Conservation (phyloP, 768 basidiomycete species). For the Calocybe cyanea region DNA sequence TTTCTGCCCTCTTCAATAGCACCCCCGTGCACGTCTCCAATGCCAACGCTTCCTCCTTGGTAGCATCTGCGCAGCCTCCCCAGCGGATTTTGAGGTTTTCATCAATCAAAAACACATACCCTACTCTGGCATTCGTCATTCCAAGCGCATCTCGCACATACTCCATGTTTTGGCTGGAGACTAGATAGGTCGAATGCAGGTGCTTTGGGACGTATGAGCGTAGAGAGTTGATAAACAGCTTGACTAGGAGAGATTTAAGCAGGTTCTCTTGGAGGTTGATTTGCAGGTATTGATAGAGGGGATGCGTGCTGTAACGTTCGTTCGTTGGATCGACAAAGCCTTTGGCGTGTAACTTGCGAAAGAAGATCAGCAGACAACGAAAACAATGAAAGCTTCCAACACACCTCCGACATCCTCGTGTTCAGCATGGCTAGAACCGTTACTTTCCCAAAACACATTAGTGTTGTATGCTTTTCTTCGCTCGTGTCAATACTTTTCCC, state of each 20-base stretch:
- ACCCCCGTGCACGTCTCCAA: slow-evolving; percentile 69
- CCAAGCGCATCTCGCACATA: slow-evolving; percentile 82
- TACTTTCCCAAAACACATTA: slow-evolving; percentile 70
- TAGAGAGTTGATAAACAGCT: slow-evolving; percentile 75
- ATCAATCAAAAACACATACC: slow-evolving; percentile 91
- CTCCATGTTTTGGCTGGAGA: slow-evolving; percentile 83
- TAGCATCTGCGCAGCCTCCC: slow-evolving; percentile 89
- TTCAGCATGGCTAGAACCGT: slow-evolving; percentile 81
- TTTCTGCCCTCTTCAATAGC: slow-evolving; percentile 55
- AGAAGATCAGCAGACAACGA: no score
- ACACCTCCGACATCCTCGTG: slow-evolving; percentile 84
- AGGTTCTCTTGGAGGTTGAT: slow-evolving; percentile 95
- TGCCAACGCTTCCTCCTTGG: slow-evolving; percentile 62
- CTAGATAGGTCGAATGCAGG: slow-evolving; percentile 68
- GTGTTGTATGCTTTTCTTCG: slow-evolving; percentile 66
- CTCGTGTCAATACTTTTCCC: slow-evolving; percentile 64
- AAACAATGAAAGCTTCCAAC: not conserved
- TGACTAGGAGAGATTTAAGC: slow-evolving; percentile 87
- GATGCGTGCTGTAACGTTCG: slow-evolving; percentile 45
- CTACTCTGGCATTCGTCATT: slow-evolving; percentile 85
- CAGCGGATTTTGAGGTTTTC: slow-evolving; percentile 81
- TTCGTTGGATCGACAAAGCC: slow-evolving; percentile 64
- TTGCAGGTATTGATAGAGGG: slow-evolving; percentile 71
- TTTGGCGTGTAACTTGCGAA: slow-evolving; percentile 66
- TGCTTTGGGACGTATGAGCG: slow-evolving; percentile 60